Evolutionary conservation across 306 rosid genomes (phyloP), one percentile per base, ranked within the genome.

Genomic region (Ziziphus jujuba): DNA sequence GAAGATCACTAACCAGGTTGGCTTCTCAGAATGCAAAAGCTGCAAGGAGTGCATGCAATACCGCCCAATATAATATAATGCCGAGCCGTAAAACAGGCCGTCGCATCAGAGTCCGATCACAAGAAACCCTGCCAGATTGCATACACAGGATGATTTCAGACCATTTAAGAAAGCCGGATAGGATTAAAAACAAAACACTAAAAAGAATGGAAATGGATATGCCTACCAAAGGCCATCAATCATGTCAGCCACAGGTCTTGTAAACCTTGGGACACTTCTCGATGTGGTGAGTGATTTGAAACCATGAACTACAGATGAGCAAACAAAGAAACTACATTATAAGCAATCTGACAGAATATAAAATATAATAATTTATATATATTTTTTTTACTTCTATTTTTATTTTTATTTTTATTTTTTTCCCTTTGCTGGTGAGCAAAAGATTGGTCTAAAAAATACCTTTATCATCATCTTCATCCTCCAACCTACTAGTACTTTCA

Each of bases 61-160:
- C 64, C 44, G 86, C 91, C 99, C 97, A 93, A 61, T 93, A 93
- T 48, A 90, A 19, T 69, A 90, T 85, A 73, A 90, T 90, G 56
- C 97, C 95, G 54, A 93, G 90, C 58, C 99, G 89, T 61, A 90
- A 77, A 24, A 80, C 71, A 20, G 99, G 99, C 58, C 85, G 89
- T 50, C 99, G 86, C 99, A 93, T 93, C 74, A 93, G 75, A 40
- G 99, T 78, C 48, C 99, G 95, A 69, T 93, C 99, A 35, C 99
- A 93, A 52, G 99, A 83, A 71, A 93, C 96, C 99, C 97, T 93
- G 80, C 70, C 60, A 65, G 71, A 74, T 65, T 40, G 66, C 11
- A 57, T 71, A n/a, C 1, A 63, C 45, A 66, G 60, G 33, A 74
- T 56, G 36, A 48, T 63, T 68, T 67, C 47, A 69, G 71, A 34